Base-by-base conservation (phyloP, 495 filamentous ascomycete species). In the Cudoniella acicularis region DNA sequence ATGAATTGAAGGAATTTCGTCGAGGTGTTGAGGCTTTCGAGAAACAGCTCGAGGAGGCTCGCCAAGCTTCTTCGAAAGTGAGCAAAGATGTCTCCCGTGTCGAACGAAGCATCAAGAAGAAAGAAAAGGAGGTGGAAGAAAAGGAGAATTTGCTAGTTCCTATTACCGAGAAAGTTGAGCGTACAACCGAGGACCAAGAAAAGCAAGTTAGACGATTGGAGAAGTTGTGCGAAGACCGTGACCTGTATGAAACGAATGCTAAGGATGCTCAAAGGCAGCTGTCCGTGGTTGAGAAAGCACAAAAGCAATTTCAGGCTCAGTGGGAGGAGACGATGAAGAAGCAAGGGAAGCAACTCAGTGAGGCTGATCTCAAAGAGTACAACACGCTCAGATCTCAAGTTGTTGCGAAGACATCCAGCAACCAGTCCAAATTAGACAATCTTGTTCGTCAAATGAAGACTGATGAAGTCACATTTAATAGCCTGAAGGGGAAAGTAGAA, bases 1-100 rank as follows among this genome's bases (percentile, higher is more conserved):
- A 96, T 66, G 92, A 99, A 61, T 82, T 98, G 1, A 97, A 96
- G 70, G 94, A 97, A 70, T 91, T 90, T 69, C 84, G 89, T 30
- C 88, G 94, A 18, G 88, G 87, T 10, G 87, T 96, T 2, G 89
- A 95, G 62, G 87, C 91, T 59, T 96, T 90, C 57, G 88, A 96
- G 51, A 81, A 80, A 63, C 85, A 82, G 54, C 81, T 97, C 10
- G 91, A 96, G 49, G 85, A 89, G 20, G 91, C 95, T n/a, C 90
- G 90, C 66, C 86, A 84, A 59, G 89, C 92, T 21, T 90, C 97
- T 55, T 83, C 89, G 0, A 84, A 87, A 54, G 87, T 90, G 17
- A 81, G 79, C n/a, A 83, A 85, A 41, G 89, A 94, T 55, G 90
- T 96, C 11, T 78, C 75, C 57, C 95, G 90, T 67, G 81, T 87